Base-by-base conservation (phyloP, 2,329 filamentous ascomycete genomes). In the Alternaria atra region DNA sequence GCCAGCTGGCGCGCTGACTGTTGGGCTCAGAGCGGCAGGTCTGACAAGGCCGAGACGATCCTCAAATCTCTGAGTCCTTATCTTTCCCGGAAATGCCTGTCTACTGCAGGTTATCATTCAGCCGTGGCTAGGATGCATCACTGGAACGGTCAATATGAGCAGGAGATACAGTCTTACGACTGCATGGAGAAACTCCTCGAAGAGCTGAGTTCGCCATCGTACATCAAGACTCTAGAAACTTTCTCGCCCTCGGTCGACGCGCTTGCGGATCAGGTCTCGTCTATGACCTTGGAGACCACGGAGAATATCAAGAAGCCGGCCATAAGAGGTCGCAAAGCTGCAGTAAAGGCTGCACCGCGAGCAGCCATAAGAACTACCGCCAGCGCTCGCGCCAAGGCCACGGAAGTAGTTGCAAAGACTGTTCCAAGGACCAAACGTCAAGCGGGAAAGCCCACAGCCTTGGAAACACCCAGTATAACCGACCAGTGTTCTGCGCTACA, bases 31-130 rank as follows among this genome's bases (percentile, higher is more conserved):
- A 83, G 84, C 54, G 84, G 83, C 5, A 78, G 83, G 66, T 59
- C 82, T 3, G 77, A 81, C 13, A 84, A 86, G 71, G 85, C 84
- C 1, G 76, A 80, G 44, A 61, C 71, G 6, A 83, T 88, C 53
- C 76, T 89, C 2, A 81, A 86, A 1, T 86, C 87, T 61, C 87
- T 90, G 1, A 56, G 67, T 17, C 32, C 56, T 3, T 42, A 61
- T 10, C 51, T 52, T 8, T 54, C 87, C 3, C 80, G 84, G 5
- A 82, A 76, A 48, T 72, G 81, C 8, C 68, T 82, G n/a, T 79
- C 85, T 35, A 86, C 86, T 25, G 83, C 89, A 40, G 81, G 84
- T 0, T 79, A 84, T 58, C 77, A 80, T 47, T 83, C 83, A 0
- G 81, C 80, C 7, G 77, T 89, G 30, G 82, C 86, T 0, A 79